These are phyloP conservation scores for Cucumis sativus DNA, from an alignment of 306 rosid species.

Conservation along the genomic window Cucumber_9930_V3 NC_026656.2:13196001-13196500, in stretches of 20 bases:
- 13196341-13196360: constrained; percentile 66
- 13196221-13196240: constrained; percentile 78
- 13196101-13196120: constrained; percentile 59
- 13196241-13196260: constrained; percentile 34
- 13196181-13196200: constrained; percentile 55
- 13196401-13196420: constrained; percentile 75
- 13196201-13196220: constrained; percentile 82
- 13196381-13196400: constrained; percentile 60
- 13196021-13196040: not conserved
- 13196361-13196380: constrained; percentile 52
- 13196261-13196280: constrained; percentile 41
- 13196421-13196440: constrained; percentile 95
- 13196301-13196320: constrained; percentile 88
- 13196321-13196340: constrained; percentile 77
- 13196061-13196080: not conserved
- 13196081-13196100: constrained; percentile 44
- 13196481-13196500: constrained; percentile 42
- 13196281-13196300: constrained; percentile 62
- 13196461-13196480: constrained; percentile 59
- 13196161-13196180: constrained; percentile 76
- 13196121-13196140: constrained; percentile 87
- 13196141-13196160: constrained; percentile 70
- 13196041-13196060: not conserved
- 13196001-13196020: not conserved
- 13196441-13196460: constrained; percentile 87